Evolutionary conservation across 192 early-diverging fungal species (phyloP).

Genomic region (Jimgerdemannia flammicorona): DNA sequence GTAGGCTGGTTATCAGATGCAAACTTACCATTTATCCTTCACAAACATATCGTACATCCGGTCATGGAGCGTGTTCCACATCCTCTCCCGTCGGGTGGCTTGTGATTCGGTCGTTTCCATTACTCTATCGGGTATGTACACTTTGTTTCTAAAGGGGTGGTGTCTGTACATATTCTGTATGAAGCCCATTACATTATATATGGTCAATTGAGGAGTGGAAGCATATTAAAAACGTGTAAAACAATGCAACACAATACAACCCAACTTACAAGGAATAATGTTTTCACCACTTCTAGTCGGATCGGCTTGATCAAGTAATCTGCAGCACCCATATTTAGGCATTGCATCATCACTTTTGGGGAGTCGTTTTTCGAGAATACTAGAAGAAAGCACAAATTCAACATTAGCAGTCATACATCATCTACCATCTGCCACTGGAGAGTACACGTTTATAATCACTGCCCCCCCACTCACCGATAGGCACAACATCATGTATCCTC

Average conservation of each 20-base stretch:
- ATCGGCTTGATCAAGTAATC: constrained; percentile 55
- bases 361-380: constrained; percentile 35
- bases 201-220: no score
- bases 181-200: background rate
- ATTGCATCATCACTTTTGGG: constrained; percentile 36
- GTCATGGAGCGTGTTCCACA: constrained; percentile 15
- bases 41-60: constrained; percentile 32
- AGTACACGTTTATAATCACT: background rate
- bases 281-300: constrained; percentile 41
- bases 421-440: background rate
- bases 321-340: constrained; percentile 47
- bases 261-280: constrained; percentile 48
- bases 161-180: constrained; percentile 28
- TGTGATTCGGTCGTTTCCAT: constrained; percentile 1
- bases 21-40: constrained; percentile 36
- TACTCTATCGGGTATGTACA: constrained; percentile 30
- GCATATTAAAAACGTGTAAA: background rate
- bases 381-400: constrained; percentile 16
- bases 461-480: background rate
- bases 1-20: no score
- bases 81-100: background rate
- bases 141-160: constrained; percentile 7
- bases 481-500: constrained; percentile 4
- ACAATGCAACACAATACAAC: background rate
- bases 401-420: background rate